These are phyloP conservation scores for Saccharum spontaneum DNA, from an alignment of 176 grass and related monocot species.

Conservation along the genomic window DNA sequence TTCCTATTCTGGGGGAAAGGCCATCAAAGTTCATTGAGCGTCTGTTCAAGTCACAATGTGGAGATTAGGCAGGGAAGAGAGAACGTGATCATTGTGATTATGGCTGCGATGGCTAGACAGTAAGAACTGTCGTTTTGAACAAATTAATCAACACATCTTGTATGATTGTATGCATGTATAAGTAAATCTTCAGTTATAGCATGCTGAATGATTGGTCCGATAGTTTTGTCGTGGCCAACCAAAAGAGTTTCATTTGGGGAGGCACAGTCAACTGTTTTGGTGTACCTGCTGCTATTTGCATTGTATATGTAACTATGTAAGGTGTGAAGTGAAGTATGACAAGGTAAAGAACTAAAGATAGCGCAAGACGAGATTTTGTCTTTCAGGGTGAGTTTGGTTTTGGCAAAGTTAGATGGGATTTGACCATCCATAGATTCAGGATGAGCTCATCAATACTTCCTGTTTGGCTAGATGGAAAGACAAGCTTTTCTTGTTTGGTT, in stretches of 20 bases:
- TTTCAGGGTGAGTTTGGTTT: neutral
- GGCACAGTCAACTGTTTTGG: neutral
- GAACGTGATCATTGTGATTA: neutral
- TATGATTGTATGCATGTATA: neutral
- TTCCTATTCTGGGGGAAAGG: conserved; percentile 48
- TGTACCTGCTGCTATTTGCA: neutral
- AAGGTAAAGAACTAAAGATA: neutral
- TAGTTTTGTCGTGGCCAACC: neutral
- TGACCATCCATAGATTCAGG: neutral
- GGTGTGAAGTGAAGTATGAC: neutral
- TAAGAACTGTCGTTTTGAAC: neutral
- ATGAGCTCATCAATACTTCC: neutral
- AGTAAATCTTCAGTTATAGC: neutral
- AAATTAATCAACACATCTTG: neutral
- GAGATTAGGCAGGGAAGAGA: neutral
- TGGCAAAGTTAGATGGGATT: neutral
- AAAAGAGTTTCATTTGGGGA: neutral
- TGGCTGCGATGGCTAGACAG: neutral
- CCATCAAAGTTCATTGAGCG: neutral
- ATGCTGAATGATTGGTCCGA: neutral
- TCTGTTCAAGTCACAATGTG: neutral
- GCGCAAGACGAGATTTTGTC: too few relatives aligned
- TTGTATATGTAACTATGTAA: conserved; percentile 10
- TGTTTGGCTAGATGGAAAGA: neutral
- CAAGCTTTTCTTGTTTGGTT: too few relatives aligned